phyloP scores from a whole-genome alignment of 768 basidiomycete genomes.

The Collybia mongolica region DNA sequence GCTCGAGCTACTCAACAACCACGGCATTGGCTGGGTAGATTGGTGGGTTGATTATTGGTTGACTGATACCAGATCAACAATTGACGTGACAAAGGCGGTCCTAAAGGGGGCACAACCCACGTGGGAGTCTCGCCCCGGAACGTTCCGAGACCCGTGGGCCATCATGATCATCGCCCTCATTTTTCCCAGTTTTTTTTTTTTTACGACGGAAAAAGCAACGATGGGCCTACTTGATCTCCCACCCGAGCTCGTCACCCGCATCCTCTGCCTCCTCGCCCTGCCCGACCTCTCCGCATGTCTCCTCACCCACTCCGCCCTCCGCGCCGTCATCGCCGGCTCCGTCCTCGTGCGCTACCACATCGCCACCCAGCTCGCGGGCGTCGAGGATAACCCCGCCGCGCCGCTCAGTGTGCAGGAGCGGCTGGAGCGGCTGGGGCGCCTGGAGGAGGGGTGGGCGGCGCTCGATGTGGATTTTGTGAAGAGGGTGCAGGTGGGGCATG shows the following conservation, averaged over 20 bases:
- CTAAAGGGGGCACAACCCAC: too few relatives aligned
- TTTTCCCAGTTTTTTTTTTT: too few relatives aligned
- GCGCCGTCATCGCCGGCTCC: background rate
- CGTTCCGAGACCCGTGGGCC: too few relatives aligned
- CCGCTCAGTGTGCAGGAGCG: conserved; percentile 1
- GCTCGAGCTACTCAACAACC: too few relatives aligned
- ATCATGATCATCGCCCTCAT: too few relatives aligned
- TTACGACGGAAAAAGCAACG: too few relatives aligned
- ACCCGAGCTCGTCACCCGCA: conserved; percentile 8
- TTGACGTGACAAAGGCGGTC: too few relatives aligned
- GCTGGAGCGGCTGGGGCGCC: conserved; percentile 4
- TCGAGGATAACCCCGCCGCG: conserved; percentile 8
- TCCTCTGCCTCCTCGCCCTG: conserved; percentile 6
- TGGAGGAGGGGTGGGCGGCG: conserved; percentile 9
- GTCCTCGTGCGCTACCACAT: conserved; percentile 9
- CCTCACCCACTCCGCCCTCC: conserved; percentile 7
- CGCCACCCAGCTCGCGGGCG: conserved; percentile 1
- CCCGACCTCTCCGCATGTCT: conserved; percentile 4
- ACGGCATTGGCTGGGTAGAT: too few relatives aligned
- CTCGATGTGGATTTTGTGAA: conserved; percentile 6
- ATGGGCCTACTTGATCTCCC: conserved; percentile 7
- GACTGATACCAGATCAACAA: too few relatives aligned
- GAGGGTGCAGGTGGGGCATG: conserved; percentile 6
- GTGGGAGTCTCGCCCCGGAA: too few relatives aligned
- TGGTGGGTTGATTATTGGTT: too few relatives aligned